phyloP scores from a whole-genome alignment of 257 asterid species.

The Solanum neorickii region DNA sequence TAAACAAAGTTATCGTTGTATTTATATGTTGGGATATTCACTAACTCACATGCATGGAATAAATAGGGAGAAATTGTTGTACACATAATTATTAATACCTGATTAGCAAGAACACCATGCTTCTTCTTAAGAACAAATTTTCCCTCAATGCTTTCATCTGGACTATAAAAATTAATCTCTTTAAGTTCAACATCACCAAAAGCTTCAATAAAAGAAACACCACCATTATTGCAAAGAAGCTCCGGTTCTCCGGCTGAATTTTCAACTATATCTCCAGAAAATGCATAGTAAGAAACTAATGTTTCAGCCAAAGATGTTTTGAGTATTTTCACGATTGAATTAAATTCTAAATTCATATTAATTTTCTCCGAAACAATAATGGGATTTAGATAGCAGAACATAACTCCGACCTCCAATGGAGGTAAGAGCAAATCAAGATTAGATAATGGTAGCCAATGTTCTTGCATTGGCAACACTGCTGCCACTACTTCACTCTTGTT shows the following conservation, averaged over 20 bases:
- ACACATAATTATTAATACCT: background rate
- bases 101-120: background rate
- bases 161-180: background rate
- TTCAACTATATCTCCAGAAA: background rate
- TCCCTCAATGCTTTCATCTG: background rate
- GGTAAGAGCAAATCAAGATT: conserved; percentile 6
- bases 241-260: background rate
- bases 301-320: background rate
- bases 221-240: background rate
- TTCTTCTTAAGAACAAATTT: background rate
- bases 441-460: conserved; percentile 3
- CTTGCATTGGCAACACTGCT: background rate
- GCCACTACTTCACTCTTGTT: no score
- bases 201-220: no score
- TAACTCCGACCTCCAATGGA: background rate
- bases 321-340: background rate
- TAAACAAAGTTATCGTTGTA: no score
- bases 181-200: background rate
- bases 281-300: conserved; percentile 1
- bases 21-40: no score
- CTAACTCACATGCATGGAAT: no score
- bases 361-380: background rate
- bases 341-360: background rate
- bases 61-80: no score
- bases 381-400: background rate